Percentiles rank a stretch among this genome's conserved stretches.
phyloP scores from a whole-genome alignment of 2,329 filamentous ascomycete species.

The Ophiosphaerella korrae region DNA sequence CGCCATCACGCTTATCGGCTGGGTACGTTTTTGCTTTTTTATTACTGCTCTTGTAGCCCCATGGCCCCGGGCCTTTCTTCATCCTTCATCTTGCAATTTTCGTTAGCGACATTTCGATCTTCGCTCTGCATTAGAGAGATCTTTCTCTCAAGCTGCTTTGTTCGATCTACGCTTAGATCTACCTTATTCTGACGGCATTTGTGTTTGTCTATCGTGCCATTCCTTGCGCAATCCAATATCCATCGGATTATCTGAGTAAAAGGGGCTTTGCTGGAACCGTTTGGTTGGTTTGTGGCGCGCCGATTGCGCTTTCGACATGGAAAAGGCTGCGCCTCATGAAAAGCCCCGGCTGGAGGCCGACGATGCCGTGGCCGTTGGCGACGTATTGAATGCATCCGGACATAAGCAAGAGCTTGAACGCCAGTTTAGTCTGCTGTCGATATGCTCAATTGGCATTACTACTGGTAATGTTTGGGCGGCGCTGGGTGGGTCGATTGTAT shows the following conservation, averaged over 20 bases:
- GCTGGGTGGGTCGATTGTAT: constrained; percentile 55
- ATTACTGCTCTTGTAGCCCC: neutral
- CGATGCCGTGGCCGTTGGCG: constrained; percentile 29
- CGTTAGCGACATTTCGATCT: neutral
- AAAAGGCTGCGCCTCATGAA: constrained; percentile 14
- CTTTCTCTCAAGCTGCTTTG: neutral
- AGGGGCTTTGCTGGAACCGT: neutral
- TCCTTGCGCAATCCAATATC: neutral
- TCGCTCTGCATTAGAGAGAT: neutral
- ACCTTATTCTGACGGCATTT: neutral
- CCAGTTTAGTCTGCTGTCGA: constrained; percentile 54
- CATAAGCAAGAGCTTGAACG: constrained; percentile 59
- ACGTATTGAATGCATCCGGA: constrained; percentile 56
- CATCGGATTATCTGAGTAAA: neutral
- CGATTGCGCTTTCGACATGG: constrained; percentile 3
- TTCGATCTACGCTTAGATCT: constrained; percentile 12
- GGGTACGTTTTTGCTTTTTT: neutral
- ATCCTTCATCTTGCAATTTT: neutral
- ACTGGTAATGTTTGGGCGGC: constrained; percentile 53
- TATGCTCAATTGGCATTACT: constrained; percentile 54
- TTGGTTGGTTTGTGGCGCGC: neutral
- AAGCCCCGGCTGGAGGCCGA: constrained; percentile 19
- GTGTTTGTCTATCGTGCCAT: no score
- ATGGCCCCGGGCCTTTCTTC: neutral
- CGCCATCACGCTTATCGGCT: neutral